Base-by-base conservation (phyloP, 1,284 basidiomycete species). In the Fomitopsis palustris region DNA sequence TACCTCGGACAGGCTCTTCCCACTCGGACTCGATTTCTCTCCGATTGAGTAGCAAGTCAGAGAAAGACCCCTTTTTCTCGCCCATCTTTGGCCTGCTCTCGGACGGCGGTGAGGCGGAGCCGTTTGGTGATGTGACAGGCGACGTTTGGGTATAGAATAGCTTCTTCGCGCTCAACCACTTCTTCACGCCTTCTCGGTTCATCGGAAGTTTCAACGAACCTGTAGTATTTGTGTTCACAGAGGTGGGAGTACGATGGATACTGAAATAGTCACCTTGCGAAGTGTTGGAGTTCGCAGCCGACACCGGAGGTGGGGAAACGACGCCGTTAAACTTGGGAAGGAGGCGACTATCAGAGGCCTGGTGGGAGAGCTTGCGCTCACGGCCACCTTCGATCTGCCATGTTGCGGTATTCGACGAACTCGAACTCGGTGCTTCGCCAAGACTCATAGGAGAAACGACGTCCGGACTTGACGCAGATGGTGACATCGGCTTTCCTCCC, bases 151-250 rank as follows among this genome's bases (percentile, higher is more conserved):
- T 72, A 21, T 80, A 75, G 58, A 81, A 81, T 39, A 80, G 74
- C 69, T 81, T 83, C 66, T 81, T 83, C 60, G 81, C 83, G 60
- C 77, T 86, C 51, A 90, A 72, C 90, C 90, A 92, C 67, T 87
- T 87, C 71, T 84, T 87, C 31, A 92, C 88, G 25, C 84, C 89
- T 55, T 88, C 85, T 16, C 88, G 77, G 17, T 83, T 89, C 70
- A 81, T 88, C 0, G 90, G 90, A 56, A 92, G 75, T 68, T 87
- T 88, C 53, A 78, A 61, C 65, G 74, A 69, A n/a, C 77, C 70
- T n/a, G 71, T 68, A 12, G 64, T 68, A 73, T 75, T 55, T 71
- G 77, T 41, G 74, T 74, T 54, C 73, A 72, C 59, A 25, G 75
- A 68, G 54, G 74, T 73, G 27, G 77, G 45, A 1, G 29, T 70